These are phyloP conservation scores for Pholiota molesta DNA, from an alignment of 768 basidiomycete genomes.

Conservation along the genomic window DNA sequence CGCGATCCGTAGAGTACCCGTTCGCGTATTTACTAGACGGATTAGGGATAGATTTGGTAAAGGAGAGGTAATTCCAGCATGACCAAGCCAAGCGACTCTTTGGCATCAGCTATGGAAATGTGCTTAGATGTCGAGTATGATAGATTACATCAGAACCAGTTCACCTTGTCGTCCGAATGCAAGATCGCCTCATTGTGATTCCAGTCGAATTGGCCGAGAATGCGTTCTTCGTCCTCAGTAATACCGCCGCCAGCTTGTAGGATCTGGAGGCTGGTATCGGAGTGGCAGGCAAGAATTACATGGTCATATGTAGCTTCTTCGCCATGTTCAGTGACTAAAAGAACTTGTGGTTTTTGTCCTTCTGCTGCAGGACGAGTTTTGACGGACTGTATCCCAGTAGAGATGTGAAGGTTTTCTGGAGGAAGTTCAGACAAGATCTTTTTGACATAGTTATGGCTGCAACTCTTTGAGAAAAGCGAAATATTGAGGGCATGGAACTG, in stretches of 20 bases:
- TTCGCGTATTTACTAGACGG: background rate
- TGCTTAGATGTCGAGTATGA: background rate
- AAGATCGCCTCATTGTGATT: slow-evolving; percentile 68
- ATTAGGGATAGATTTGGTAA: slow-evolving; percentile 28
- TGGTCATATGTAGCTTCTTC: slow-evolving; percentile 57
- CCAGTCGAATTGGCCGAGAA: slow-evolving; percentile 66
- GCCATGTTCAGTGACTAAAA: slow-evolving; percentile 51
- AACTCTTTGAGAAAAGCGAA: background rate
- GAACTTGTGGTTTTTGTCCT: slow-evolving; percentile 31
- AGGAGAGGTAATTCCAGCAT: slow-evolving; percentile 80
- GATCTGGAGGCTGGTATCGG: slow-evolving; percentile 60
- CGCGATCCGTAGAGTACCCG: slow-evolving; percentile 4
- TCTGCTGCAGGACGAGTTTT: slow-evolving; percentile 28
- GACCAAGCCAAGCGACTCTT: slow-evolving; percentile 63
- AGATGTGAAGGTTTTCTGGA: slow-evolving; percentile 55
- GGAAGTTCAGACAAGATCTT: slow-evolving; percentile 61
- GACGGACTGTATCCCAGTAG: slow-evolving; percentile 54
- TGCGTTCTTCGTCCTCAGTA: slow-evolving; percentile 53
- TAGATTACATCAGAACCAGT: slow-evolving; percentile 20
- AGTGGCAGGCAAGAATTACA: slow-evolving; percentile 76
- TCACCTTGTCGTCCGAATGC: slow-evolving; percentile 63
- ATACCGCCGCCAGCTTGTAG: slow-evolving; percentile 55
- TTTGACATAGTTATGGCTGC: slow-evolving; percentile 68
- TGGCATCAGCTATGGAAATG: slow-evolving; percentile 63
- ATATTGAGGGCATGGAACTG: slow-evolving; percentile 10